Evolutionary conservation across 495 filamentous ascomycete genomes (phyloP).

Genomic region (Neurospora pannonica): DNA sequence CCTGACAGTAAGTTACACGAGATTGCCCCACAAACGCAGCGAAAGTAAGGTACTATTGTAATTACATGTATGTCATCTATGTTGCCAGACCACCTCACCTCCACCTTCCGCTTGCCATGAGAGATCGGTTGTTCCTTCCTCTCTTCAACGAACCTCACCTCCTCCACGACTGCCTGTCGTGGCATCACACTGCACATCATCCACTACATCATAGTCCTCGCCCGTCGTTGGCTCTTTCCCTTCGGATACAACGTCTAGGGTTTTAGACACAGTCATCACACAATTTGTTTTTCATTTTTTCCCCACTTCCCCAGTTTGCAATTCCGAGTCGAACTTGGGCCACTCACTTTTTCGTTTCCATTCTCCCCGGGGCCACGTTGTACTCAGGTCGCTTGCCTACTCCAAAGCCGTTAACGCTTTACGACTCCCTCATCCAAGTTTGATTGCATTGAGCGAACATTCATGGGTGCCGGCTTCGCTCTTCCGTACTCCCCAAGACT

Average conservation of each 20-base stretch:
- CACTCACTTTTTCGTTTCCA: neutral
- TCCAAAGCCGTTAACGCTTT: neutral
- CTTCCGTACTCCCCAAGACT: neutral
- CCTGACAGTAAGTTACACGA: neutral
- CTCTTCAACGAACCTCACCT: neutral
- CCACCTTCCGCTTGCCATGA: neutral
- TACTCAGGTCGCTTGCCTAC: neutral
- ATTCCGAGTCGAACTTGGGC: neutral
- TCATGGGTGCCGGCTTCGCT: neutral
- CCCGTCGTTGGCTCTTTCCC: neutral
- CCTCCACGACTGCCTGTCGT: neutral
- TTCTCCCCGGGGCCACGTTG: neutral
- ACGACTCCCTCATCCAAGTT: neutral
- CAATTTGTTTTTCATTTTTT: neutral
- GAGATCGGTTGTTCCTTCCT: neutral
- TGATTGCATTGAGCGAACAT: neutral
- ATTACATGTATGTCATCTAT: neutral
- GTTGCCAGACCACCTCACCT: neutral
- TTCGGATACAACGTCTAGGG: neutral
- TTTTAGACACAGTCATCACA: neutral
- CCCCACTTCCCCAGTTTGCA: neutral
- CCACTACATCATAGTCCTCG: neutral
- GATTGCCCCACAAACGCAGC: neutral
- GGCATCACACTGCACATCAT: neutral
- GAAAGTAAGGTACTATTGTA: neutral